A percentile compares a stretch with the other conserved stretches of the same genome.
Evolutionary conservation across 1,139 yeast genomes (phyloP).

Genomic region (Hyphopichia fennica): DNA sequence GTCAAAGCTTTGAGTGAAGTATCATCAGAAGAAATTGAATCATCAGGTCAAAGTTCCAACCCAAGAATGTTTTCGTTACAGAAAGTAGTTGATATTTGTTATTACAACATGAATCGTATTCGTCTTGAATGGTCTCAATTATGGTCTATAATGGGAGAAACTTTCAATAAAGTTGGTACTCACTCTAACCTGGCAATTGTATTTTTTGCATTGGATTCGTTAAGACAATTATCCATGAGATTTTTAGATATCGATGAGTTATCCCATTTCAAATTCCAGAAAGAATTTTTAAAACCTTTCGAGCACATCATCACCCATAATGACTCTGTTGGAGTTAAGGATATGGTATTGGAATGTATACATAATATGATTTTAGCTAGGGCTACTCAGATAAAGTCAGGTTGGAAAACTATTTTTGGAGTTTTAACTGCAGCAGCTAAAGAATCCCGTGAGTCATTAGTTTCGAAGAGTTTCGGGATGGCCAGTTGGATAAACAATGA

Average conservation of each 20-base stretch:
- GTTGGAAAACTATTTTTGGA: constrained; percentile 90
- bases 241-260: constrained; percentile 92
- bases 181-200: constrained; percentile 75
- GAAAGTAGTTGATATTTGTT: constrained; percentile 95
- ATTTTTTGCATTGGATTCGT: constrained; percentile 88
- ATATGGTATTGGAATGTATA: constrained; percentile 88
- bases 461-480: constrained; percentile 61
- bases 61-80: constrained; percentile 93
- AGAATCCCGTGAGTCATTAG: constrained; percentile 57
- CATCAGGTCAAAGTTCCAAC: constrained; percentile 75
- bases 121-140: constrained; percentile 95
- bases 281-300: constrained; percentile 90
- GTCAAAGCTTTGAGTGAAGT: constrained; percentile 86
- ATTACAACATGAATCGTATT: constrained; percentile 95
- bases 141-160: constrained; percentile 92
- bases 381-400: constrained; percentile 76
- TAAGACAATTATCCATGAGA: constrained; percentile 88
- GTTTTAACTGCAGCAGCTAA: constrained; percentile 69
- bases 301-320: constrained; percentile 75
- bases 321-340: constrained; percentile 70
- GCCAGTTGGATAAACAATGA: constrained; percentile 63
- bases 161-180: constrained; percentile 84
- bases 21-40: constrained; percentile 86
- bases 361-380: constrained; percentile 82
- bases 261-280: constrained; percentile 93